A percentile compares a stretch with the other conserved stretches of the same genome.
phyloP scores from a whole-genome alignment of 139 green algal species.

The Volvox africanus region DNA sequence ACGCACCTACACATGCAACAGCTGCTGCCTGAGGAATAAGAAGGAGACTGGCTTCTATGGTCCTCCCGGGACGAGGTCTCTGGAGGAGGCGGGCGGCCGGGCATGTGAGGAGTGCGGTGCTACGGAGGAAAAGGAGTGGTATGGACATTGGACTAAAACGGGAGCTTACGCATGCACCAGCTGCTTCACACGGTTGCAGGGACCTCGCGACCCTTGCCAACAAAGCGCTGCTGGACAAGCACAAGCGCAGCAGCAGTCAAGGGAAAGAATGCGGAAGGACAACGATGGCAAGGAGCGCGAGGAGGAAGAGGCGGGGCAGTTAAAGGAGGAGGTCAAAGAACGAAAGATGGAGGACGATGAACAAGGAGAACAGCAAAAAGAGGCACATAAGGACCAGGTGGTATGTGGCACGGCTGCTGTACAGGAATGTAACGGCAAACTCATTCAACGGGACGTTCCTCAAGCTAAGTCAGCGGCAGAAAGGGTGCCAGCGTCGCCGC shows the following conservation, averaged over 20 bases:
- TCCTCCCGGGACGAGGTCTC: background rate
- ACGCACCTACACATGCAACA: background rate
- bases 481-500: too few relatives aligned
- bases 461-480: too few relatives aligned
- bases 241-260: background rate
- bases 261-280: background rate
- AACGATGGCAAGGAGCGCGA: background rate
- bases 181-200: too few relatives aligned
- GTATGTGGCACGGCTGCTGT: background rate
- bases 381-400: background rate
- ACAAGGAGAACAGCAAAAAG: background rate
- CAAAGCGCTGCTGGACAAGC: background rate
- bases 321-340: background rate
- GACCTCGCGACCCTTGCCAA: too few relatives aligned
- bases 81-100: constrained; percentile 28
- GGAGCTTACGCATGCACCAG: background rate
- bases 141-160: background rate
- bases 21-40: background rate
- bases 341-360: background rate
- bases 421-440: too few relatives aligned
- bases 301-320: background rate
- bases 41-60: background rate
- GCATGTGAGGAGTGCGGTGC: background rate
- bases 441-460: too few relatives aligned
- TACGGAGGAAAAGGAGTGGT: background rate